phyloP scores from a whole-genome alignment of 2,329 filamentous ascomycete species.

The Xylaria sp. region DNA sequence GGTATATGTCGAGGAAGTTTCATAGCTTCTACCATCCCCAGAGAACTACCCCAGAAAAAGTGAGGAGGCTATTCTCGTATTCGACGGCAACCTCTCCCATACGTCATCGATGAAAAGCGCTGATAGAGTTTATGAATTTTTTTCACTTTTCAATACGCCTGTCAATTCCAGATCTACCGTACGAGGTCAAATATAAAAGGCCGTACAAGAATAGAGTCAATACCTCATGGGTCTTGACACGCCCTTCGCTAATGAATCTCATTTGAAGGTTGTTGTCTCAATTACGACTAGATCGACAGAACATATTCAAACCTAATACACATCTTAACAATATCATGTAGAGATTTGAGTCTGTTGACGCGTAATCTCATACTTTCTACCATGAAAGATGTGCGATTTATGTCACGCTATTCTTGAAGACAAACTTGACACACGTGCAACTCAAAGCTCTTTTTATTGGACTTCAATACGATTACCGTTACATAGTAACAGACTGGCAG shows the following conservation, averaged over 20 bases:
- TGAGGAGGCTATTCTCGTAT: neutral
- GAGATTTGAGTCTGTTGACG: neutral
- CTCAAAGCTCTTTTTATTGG: neutral
- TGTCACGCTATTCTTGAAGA: neutral
- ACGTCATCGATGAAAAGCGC: neutral
- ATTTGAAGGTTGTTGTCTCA: neutral
- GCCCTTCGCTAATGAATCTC: neutral
- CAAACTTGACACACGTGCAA: conserved; percentile 2
- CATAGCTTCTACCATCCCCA: neutral
- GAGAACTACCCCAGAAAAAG: neutral
- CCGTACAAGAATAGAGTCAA: neutral
- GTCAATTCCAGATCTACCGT: neutral
- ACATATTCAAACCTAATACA: neutral
- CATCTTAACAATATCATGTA: neutral
- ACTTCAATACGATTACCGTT: conserved; percentile 9
- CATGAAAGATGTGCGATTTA: neutral
- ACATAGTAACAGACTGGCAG: neutral
- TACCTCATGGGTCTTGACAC: neutral
- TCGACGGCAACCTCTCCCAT: neutral
- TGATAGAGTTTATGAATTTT: neutral
- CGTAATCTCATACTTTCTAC: neutral
- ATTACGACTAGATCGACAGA: neutral
- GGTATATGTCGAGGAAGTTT: no score
- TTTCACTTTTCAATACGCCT: neutral
- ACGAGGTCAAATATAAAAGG: neutral